Percentiles rank a stretch among this genome's conserved stretches.
Conservation (phyloP, 805 yeast genomes). For the Saccharomycopsis sp. region DNA sequence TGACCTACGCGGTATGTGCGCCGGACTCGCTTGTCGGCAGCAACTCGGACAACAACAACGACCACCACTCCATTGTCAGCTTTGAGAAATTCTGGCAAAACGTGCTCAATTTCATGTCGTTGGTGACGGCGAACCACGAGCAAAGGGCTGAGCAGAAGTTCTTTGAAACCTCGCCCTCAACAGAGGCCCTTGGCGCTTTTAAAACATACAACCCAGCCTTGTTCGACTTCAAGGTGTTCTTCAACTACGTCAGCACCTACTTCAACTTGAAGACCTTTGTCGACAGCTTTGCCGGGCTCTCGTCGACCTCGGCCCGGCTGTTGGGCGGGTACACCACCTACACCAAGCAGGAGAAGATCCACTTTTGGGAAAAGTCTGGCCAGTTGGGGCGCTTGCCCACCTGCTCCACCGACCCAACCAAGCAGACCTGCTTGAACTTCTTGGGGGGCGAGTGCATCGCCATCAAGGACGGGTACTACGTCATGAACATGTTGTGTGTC, state of each 20-base stretch:
- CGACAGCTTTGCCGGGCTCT: not conserved
- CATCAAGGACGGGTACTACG: conserved; percentile 74
- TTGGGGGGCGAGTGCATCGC: conserved; percentile 47
- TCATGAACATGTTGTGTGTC: conserved; percentile 67
- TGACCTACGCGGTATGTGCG: conserved; percentile 59
- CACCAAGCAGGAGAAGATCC: conserved; percentile 23
- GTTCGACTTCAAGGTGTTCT: conserved; percentile 6
- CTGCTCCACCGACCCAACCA: conserved; percentile 33
- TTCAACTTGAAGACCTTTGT: not conserved
- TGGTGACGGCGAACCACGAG: not conserved
- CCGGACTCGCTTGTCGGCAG: conserved; percentile 23
- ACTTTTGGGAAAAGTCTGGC: conserved; percentile 15
- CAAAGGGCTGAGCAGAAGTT: not conserved
- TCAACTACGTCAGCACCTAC: not conserved
- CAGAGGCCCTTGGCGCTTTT: conserved; percentile 6
- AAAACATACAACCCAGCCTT: not conserved
- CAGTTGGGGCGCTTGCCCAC: conserved; percentile 22
- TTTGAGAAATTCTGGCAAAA: conserved; percentile 11
- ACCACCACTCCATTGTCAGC: conserved; percentile 16
- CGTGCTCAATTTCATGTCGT: conserved; percentile 2
- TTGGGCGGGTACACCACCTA: conserved; percentile 7
- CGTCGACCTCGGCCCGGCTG: not conserved
- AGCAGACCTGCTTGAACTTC: conserved; percentile 39
- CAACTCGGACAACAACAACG: conserved; percentile 13
- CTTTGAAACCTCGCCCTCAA: conserved; percentile 4